Evolutionary conservation across 2,329 filamentous ascomycete genomes (phyloP).

Genomic region (Pleoardoris graminearum): DNA sequence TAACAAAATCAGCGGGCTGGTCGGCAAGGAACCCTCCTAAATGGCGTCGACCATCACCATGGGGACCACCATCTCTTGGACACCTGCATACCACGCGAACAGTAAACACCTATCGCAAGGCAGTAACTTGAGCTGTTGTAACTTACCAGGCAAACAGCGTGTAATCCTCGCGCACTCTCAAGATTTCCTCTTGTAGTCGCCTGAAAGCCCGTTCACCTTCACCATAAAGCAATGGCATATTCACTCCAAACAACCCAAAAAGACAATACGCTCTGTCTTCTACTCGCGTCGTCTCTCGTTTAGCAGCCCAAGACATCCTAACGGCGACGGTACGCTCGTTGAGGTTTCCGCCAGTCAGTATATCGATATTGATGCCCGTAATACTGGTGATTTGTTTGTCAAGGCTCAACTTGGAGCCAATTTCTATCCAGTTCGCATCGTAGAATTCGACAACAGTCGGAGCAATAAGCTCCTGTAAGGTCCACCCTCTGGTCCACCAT

Average conservation of each 20-base stretch:
- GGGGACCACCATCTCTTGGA: neutral
- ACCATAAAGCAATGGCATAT: constrained; percentile 38
- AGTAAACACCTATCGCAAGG: neutral
- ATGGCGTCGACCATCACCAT: too few relatives aligned
- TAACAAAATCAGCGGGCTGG: constrained; percentile 1
- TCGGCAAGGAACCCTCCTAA: constrained; percentile 9
- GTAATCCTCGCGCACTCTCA: constrained; percentile 14
- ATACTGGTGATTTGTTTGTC: constrained; percentile 2
- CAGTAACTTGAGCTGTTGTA: neutral
- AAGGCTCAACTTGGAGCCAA: constrained; percentile 14
- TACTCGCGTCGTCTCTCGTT: constrained; percentile 15
- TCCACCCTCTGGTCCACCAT: constrained; percentile 22
- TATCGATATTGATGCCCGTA: constrained; percentile 11
- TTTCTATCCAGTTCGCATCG: constrained; percentile 8
- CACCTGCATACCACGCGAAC: neutral
- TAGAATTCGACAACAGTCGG: constrained; percentile 17
- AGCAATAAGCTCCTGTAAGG: constrained; percentile 20
- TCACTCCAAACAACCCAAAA: constrained; percentile 35
- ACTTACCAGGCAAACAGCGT: constrained; percentile 20
- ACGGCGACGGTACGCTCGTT: constrained; percentile 13
- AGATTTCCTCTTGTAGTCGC: constrained; percentile 28
- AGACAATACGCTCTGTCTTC: constrained; percentile 40
- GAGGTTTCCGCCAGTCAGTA: constrained; percentile 1
- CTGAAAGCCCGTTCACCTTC: constrained; percentile 30
- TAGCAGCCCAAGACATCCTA: constrained; percentile 21